Evolutionary conservation across 805 yeast species (phyloP).

Genomic region (Metschnikowia continentalis): DNA sequence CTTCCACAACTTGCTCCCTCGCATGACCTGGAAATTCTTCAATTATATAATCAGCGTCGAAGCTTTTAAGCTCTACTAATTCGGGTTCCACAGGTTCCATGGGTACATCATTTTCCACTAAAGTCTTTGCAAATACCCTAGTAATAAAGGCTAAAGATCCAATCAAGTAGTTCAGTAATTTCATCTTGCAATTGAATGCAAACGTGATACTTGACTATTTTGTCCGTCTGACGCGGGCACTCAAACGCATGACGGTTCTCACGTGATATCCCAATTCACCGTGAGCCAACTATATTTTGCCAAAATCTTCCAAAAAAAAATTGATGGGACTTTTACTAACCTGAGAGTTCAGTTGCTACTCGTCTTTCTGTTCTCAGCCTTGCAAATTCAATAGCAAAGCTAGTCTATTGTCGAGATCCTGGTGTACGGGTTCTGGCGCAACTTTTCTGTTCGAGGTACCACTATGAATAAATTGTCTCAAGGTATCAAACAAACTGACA

Average conservation of each 20-base stretch:
- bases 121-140: slow-evolving; percentile 6
- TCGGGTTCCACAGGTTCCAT: slow-evolving; percentile 3
- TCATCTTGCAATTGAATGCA: slow-evolving; percentile 4
- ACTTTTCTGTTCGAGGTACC: not conserved
- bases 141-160: slow-evolving; percentile 8
- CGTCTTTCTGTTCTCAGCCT: not conserved
- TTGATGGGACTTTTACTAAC: not conserved
- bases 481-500: not conserved
- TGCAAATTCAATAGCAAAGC: not conserved
- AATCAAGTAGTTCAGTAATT: slow-evolving; percentile 7
- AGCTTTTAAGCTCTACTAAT: slow-evolving; percentile 23
- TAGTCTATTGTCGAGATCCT: not conserved
- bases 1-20: slow-evolving; percentile 39
- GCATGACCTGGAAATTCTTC: slow-evolving; percentile 40
- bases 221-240: not conserved
- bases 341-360: not conserved
- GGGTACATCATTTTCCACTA: not conserved
- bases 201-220: not conserved
- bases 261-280: not conserved
- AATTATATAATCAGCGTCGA: slow-evolving; percentile 47
- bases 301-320: not conserved
- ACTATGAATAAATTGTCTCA: not conserved
- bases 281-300: not conserved
- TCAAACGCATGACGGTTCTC: not conserved
- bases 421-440: slow-evolving; percentile 6